Conservation (phyloP, 441 rosid species). For the Populus hybrid region DNA sequence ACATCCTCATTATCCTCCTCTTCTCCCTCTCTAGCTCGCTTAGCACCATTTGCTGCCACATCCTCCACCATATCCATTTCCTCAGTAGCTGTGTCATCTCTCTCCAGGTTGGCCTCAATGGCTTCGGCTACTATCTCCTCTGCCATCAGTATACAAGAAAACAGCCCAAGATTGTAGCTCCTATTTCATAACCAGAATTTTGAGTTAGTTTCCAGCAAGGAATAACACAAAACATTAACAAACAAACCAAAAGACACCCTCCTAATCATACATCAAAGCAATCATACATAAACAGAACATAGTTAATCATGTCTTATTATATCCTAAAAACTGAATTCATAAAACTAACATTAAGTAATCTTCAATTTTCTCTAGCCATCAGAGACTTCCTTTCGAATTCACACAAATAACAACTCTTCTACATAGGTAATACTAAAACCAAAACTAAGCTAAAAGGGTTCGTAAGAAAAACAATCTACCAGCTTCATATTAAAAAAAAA, state of each 20-base stretch:
- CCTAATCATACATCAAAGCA: neutral
- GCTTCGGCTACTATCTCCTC: constrained; percentile 41
- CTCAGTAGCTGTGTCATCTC: constrained; percentile 23
- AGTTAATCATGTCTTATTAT: neutral
- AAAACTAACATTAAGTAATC: too few species aligned
- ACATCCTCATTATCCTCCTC: neutral
- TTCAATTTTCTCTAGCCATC: neutral
- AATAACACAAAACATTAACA: neutral
- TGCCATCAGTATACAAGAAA: constrained; percentile 35
- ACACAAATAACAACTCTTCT: neutral
- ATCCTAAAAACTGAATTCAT: too few species aligned
- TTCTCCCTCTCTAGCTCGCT: constrained; percentile 43
- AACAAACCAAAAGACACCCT: neutral
- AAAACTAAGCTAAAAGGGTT: neutral
- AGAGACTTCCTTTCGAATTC: neutral
- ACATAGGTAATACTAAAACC: neutral
- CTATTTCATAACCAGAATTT: neutral
- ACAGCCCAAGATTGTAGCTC: neutral
- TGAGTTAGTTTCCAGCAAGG: neutral
- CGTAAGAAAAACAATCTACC: neutral
- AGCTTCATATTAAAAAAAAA: neutral
- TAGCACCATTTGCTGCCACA: constrained; percentile 32
- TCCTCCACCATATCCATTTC: constrained; percentile 57
- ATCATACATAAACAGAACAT: neutral
- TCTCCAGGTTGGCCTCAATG: constrained; percentile 30